Evolutionary conservation across 129 eudicot genomes (phyloP), one percentile per base, ranked within the genome.

Genomic region (Ambrosia artemisiifolia): DNA sequence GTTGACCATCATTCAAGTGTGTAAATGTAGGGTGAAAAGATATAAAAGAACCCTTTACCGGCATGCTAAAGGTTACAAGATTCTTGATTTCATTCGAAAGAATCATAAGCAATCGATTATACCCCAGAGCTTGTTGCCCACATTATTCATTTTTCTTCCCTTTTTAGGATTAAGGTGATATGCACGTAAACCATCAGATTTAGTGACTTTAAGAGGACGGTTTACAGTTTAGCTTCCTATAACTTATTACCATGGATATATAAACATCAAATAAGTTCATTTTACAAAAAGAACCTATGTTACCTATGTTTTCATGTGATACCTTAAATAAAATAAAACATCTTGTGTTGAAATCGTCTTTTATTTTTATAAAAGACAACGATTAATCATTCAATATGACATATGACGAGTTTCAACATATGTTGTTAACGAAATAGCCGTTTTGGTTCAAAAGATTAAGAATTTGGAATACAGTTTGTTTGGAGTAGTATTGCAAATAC

Each of bases 1-100:
- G 81, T 71, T 81, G 75, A 81, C 81, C 78, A 81, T 81, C 85
- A 74, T 74, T 74, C 68, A 49, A 40, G 72, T 63, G 63, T 28
- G 20, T 61, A 46, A 18, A 19, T 74, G 65, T 53, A 60, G 75
- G 71, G 75, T 67, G 50, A 49, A 68, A 67, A 74, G 63, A 69
- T 32, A 36, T 13, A 69, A 74, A 62, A 50, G 55, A 55, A 68
- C 63, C 63, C 83, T 79, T 79, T 79, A 78, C 57, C 38, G 43
- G 83, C 79, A 65, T 59, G 80, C 80, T 43, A 80, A 75, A 65
- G 71, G 66, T 36, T 51, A 35, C 62, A 63, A 62, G 73, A 76
- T 75, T 80, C 77, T 80, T 75, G 80, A 63, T 80, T 63, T 75
- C 84, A 75, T 75, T 36, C 47, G 46, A 61, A 62, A 62, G 66